Evolutionary conservation across 2,329 filamentous ascomycete genomes (phyloP), one percentile per base, ranked within the genome.

Genomic region (Pseudocercospora macadamiae): DNA sequence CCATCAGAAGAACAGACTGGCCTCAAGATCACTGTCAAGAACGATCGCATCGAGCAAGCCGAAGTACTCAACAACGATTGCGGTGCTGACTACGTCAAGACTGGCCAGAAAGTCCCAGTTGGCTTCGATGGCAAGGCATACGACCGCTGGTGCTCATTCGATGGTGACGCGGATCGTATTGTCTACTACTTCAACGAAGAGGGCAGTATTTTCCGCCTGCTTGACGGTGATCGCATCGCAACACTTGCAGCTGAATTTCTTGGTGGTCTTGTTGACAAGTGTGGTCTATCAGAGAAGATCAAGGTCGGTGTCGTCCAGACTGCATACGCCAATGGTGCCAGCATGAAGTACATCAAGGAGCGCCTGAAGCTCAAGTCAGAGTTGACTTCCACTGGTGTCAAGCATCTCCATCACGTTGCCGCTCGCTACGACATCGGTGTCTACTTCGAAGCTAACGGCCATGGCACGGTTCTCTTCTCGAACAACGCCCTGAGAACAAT

Each of bases 371-470:
- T 99, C 39, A 93, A 93, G 49, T 91, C 96, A 19, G 88, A 96
- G 59, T 96, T 90, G 82, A 97, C 95, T 1, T 88, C 91, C 12
- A 99, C 95, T 0, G 95, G 95, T 66, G 95, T 99, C 62, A 99
- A 99, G 82, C 90, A 97, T 77, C 84, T 99, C 63, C 95, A 99
- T 78, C 95, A 97, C 72, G 95, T 91, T n/a, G 95, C 95, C 36
- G 87, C 90, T 70, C 90, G 93, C 66, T 96, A 96, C 69, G 95
- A 99, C 70, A 88, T 97, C 55, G 95, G 95, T 57, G 91, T 97
- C 53, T 99, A 99, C 80, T 99, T 99, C 71, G 95, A 99, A 80
- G 95, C 95, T 65, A 99, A 99, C 73, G 95, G 95, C 26, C 95
- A 99, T 76, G 95, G 95, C 65, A 99, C 95, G 8, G 89, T 97